These are phyloP conservation scores for Inga oerstediana DNA, from an alignment of 306 rosid genomes.

Conservation along the genomic window DNA sequence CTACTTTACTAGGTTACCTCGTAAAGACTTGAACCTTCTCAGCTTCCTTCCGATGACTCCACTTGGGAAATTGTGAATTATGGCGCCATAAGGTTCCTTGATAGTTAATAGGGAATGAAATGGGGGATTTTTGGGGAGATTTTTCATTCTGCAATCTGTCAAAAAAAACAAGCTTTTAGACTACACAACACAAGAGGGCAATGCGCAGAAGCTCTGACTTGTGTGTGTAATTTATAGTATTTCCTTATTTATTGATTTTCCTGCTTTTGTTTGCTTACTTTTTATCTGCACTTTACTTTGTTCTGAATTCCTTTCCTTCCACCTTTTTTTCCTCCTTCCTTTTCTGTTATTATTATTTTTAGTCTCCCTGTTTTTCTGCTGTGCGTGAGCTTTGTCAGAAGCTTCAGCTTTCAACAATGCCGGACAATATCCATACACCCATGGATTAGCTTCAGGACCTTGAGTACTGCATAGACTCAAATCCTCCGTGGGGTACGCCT, in stretches of 20 bases:
- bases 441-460: too few species aligned
- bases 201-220: conserved; percentile 16
- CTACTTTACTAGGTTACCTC: background rate
- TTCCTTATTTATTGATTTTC: background rate
- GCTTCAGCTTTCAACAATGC: too few species aligned
- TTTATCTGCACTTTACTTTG: too few species aligned
- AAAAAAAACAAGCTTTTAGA: conserved; percentile 31
- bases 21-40: background rate
- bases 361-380: too few species aligned
- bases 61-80: background rate
- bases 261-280: too few species aligned
- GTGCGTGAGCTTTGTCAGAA: too few species aligned
- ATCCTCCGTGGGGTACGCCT: too few species aligned
- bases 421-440: too few species aligned
- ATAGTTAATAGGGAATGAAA: background rate
- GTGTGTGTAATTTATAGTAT: background rate
- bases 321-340: too few species aligned
- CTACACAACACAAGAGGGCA: conserved; percentile 13
- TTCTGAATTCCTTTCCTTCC: too few species aligned
- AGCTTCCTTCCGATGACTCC: background rate
- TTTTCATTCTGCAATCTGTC: background rate
- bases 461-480: too few species aligned
- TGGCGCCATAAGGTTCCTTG: background rate
- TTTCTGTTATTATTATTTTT: too few species aligned
- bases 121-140: background rate